Percentiles rank a stretch among this genome's conserved stretches.
Conservation (phyloP, 306 rosid genomes). For the Vigna mungo region DNA sequence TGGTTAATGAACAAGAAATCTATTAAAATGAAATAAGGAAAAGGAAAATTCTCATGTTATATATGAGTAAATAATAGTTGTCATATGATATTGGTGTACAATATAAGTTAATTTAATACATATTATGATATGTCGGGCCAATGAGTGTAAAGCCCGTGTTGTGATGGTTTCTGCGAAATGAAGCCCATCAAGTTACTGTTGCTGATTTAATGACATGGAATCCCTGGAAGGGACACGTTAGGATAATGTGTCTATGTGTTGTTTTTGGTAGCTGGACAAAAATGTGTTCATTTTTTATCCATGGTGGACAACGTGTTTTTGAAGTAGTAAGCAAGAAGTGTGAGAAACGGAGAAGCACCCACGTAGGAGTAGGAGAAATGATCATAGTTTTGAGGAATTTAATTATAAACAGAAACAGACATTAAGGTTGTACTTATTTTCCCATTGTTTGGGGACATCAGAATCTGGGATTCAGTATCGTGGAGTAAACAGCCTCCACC, state of each 20-base stretch:
- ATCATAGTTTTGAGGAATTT: neutral
- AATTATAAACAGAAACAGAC: neutral
- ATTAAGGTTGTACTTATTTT: neutral
- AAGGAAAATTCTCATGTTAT: no score
- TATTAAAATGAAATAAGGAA: no score
- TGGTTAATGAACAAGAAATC: no score
- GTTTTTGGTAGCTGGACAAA: neutral
- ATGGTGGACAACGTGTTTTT: neutral
- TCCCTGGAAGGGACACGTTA: neutral
- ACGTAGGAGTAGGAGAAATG: neutral
- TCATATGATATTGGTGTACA: no score
- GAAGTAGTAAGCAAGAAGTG: neutral
- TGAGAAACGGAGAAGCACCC: neutral
- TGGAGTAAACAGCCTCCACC: neutral
- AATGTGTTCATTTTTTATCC: neutral
- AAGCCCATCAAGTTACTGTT: neutral
- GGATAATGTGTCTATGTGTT: neutral
- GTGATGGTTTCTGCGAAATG: neutral
- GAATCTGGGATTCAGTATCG: neutral
- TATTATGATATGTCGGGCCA: neutral
- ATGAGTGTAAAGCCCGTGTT: conserved; percentile 11
- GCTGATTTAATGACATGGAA: neutral
- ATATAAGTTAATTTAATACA: neutral
- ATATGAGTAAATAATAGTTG: no score
- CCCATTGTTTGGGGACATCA: neutral